Base-by-base conservation (phyloP, 225 moss, liverwort and hornwort species). In the Rhytidiadelphus loreus region DNA sequence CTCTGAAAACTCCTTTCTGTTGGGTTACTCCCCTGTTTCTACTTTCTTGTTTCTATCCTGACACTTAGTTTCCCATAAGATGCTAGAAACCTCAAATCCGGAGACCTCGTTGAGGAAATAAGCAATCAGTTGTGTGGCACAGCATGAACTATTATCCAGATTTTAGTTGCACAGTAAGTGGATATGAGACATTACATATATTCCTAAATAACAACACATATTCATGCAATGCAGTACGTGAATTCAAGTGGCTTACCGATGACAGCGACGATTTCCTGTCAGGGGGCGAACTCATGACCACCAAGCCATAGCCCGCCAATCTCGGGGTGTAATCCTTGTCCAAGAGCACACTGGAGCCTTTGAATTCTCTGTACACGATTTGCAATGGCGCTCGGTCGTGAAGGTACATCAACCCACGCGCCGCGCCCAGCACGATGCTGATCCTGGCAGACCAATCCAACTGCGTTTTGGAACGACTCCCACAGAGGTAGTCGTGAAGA, bases 371-470 rank as follows among this genome's bases (percentile, higher is more conserved):
- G 80, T 90, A 92, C 39, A 94, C 88, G n/a, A 94, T 82, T 25
- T 94, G 92, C 66, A 90, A 28, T 5, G 91, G 93, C 35, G 92
- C 93, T 66, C 92, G 88, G 87, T 92, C 93, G 79, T 94, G 93
- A 13, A 94, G 92, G 79, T 91, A 87, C 68, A 87, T 39, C 48
- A 94, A 56, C 14, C 93, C 93, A 28, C 92, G 93, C 68, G 93
- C 91, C 18, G 93, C 93, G 30, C 93, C 93, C 19, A 92, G 87
- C 37, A 92, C 82, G 44, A 94, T 92, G 68, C 91, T 90, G 87
- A 94, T 88, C 82, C 93, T 78, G 9, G 88, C 86, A 5, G 84
- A 66, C 89, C 92, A 94, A 73, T 90, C 92, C 61, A 94, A 62
- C 74, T 87, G 89, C 46, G 91, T 91, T 7, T 82, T 85, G 50